phyloP scores from a whole-genome alignment of 352 stramenopile genomes.

The Lagenidium sp. region DNA sequence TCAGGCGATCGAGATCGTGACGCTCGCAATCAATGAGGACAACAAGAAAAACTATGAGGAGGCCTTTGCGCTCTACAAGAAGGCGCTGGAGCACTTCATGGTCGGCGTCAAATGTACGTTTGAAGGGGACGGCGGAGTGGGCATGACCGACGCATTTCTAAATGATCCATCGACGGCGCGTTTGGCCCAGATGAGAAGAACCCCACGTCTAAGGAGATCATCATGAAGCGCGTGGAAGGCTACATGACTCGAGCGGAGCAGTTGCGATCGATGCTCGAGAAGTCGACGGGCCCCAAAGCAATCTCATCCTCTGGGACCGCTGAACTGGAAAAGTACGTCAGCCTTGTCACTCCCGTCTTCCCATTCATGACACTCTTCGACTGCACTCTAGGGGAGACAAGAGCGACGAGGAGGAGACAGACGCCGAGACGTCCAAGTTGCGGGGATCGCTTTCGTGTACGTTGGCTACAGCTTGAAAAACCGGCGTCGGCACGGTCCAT shows the following conservation, averaged over 20 bases:
- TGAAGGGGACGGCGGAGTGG: too few species aligned
- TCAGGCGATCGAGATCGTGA: slow-evolving; percentile 87
- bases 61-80: slow-evolving; percentile 82
- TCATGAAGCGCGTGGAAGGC: slow-evolving; percentile 85
- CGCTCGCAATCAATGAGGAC: slow-evolving; percentile 80
- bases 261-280: slow-evolving; percentile 74
- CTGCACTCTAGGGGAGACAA: slow-evolving; percentile 47
- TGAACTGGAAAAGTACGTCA: slow-evolving; percentile 65
- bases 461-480: slow-evolving; percentile 8
- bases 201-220: slow-evolving; percentile 82
- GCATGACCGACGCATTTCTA: too few species aligned
- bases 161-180: too few species aligned
- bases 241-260: slow-evolving; percentile 89
- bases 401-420: slow-evolving; percentile 86
- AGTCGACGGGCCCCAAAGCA: slow-evolving; percentile 38
- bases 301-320: slow-evolving; percentile 42
- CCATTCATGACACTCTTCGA: not conserved
- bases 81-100: slow-evolving; percentile 87
- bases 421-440: slow-evolving; percentile 95
- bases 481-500: not conserved
- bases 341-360: too few species aligned
- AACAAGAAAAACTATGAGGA: slow-evolving; percentile 88
- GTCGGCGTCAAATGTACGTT: slow-evolving; percentile 81
- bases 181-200: slow-evolving; percentile 91
- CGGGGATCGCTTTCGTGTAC: slow-evolving; percentile 88